A percentile compares a stretch with the other conserved stretches of the same genome.
Evolutionary conservation across 2,329 filamentous ascomycete species (phyloP).

Genomic region (Trichoderma atroviride): DNA sequence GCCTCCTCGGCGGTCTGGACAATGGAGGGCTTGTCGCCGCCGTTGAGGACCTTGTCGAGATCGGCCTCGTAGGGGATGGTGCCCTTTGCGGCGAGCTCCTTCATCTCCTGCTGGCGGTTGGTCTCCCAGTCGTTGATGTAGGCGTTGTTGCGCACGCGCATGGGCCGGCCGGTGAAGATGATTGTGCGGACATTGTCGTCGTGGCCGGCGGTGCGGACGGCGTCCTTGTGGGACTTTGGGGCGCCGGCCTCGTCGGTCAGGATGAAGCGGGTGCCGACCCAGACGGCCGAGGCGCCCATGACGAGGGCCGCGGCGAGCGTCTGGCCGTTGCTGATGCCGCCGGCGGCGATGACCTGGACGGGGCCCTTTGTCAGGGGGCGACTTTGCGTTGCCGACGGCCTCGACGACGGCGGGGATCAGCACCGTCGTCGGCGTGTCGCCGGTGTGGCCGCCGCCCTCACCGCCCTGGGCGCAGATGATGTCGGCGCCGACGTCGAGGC

Average conservation of each 20-base stretch:
- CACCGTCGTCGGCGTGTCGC: conserved; percentile 87
- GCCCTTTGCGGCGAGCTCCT: conserved; percentile 85
- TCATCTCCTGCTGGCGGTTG: conserved; percentile 87
- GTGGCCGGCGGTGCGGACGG: conserved; percentile 85
- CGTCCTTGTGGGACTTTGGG: conserved; percentile 91
- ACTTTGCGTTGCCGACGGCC: conserved; percentile 75
- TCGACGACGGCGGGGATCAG: conserved; percentile 92
- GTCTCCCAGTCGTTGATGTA: conserved; percentile 98
- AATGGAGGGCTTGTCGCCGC: conserved; percentile 64
- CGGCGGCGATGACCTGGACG: conserved; percentile 90
- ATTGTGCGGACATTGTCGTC: conserved; percentile 97
- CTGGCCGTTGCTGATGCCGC: conserved; percentile 91
- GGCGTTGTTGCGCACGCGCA: conserved; percentile 89
- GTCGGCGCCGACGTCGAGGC: conserved; percentile 86
- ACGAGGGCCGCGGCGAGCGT: conserved; percentile 87
- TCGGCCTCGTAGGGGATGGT: conserved; percentile 93
- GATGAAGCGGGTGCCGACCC: conserved; percentile 96
- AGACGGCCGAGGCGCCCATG: conserved; percentile 89
- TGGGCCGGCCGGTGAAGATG: conserved; percentile 95
- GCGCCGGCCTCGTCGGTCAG: conserved; percentile 93
- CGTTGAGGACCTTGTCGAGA: conserved; percentile 73
- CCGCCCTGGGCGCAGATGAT: conserved; percentile 98
- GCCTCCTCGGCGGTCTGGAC: conserved; percentile 58
- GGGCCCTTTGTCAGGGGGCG: conserved; percentile 80
- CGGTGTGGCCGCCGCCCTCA: conserved; percentile 95